Evolutionary conservation across 345 rosid genomes (phyloP), one percentile per base, ranked within the genome.

Genomic region (Mallotus nudiflorus): DNA sequence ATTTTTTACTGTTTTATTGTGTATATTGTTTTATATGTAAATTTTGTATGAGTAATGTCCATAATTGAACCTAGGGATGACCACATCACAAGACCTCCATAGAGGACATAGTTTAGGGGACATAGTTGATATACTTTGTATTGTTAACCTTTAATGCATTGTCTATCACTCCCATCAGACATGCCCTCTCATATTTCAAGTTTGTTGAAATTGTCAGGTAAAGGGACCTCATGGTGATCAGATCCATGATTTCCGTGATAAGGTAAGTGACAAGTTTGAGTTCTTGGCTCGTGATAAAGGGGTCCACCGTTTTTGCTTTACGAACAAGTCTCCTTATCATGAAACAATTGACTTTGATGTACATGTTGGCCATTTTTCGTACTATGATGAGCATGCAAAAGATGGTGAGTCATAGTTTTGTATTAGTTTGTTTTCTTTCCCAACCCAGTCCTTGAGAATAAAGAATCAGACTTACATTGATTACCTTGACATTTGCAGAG

Each of bases 331-430:
- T 52, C 96, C 92, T 13, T 86, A 89, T 66, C 87, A 86, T 39
- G 96, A 87, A 81, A 87, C 87, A 3, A 35, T 89, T 0, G 96
- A 89, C 78, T 87, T 89, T 37, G 96, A 89, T 69, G 86, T 89
- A 8, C 86, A 84, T 44, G 89, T 85, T 59, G 87, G 85, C 66
- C 89, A 89, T 62, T 89, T 83, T 60, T 60, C 92, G 4, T 86
- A 80, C 78, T 66, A 78, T 53, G 89, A 86, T 22, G 86, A 89
- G 78, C 96, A 87, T 74, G 92, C 90, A 37, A 89, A 87, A 80
- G 89, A 89, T 65, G 92, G 96, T 87, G 78, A 74, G 66, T 20
- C 11, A 13, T 48, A 25, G 24, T 49, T 53, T 9, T 28, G 4
- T 50, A 22, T 45, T 9, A 44, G 29, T 51, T 28, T 16, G 62